These are phyloP conservation scores for Xylaria sp. DNA, from an alignment of 2,329 filamentous ascomycete genomes.

Conservation along the genomic window DNA sequence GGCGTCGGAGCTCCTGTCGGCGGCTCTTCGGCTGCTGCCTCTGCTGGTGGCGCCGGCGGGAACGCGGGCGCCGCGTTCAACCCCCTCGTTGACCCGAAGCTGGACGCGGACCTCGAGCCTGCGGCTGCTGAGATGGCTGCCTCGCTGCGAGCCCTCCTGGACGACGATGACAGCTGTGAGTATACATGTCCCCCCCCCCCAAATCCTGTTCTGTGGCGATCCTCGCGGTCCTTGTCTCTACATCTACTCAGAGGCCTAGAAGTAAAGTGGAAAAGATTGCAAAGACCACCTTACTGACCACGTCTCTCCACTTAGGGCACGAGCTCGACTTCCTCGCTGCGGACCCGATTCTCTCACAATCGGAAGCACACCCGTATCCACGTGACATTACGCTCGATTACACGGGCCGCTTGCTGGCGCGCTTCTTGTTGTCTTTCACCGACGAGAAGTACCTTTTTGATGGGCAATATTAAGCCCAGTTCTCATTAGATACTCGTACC, in stretches of 20 bases:
- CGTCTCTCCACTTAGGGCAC: slow-evolving; percentile 36
- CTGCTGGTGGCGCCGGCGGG: not conserved
- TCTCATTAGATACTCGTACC: not conserved
- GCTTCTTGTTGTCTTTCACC: slow-evolving; percentile 61
- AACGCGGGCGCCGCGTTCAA: slow-evolving; percentile 51
- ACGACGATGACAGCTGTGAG: slow-evolving; percentile 53
- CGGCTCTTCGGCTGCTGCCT: not conserved
- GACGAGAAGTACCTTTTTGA: slow-evolving; percentile 57
- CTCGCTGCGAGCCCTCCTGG: slow-evolving; percentile 49
- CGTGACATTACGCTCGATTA: slow-evolving; percentile 57
- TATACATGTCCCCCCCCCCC: slow-evolving; percentile 19
- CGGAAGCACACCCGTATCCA: slow-evolving; percentile 53
- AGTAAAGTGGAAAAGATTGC: not conserved
- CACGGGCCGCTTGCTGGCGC: slow-evolving; percentile 57
- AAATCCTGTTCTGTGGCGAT: not conserved
- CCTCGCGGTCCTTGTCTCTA: not conserved
- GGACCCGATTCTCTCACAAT: slow-evolving; percentile 53
- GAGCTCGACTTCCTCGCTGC: slow-evolving; percentile 53
- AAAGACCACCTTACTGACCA: not conserved
- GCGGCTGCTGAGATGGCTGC: slow-evolving; percentile 53
- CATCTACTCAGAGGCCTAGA: not conserved
- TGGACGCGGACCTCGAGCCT: slow-evolving; percentile 53
- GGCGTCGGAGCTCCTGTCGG: slow-evolving; percentile 33
- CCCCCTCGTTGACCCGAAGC: slow-evolving; percentile 53
- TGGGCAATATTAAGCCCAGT: slow-evolving; percentile 35